Base-by-base conservation (phyloP, 2,329 filamentous ascomycete genomes). In the Talaromyces marneffei region DNA sequence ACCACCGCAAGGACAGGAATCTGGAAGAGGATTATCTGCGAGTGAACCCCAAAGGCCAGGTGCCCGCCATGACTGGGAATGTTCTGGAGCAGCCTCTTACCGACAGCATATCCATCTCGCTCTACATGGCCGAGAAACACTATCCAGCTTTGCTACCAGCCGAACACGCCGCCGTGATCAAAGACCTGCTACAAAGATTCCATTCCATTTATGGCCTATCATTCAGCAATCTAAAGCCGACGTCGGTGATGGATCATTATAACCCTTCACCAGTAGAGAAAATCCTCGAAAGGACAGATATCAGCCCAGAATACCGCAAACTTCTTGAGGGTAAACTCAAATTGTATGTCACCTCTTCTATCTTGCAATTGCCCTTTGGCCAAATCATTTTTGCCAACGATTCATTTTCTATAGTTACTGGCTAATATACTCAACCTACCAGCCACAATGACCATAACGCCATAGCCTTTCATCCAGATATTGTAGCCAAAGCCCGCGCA, bases 1-100 rank as follows among this genome's bases (percentile, higher is more conserved):
- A 60, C 29, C 57, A 37, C 37, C 14, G 46, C 48, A 46, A 54
- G 27, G 27, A 44, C 25, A 50, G 42, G 10, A 53, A 44, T 23
- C 29, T 60, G n/a, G 50, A 31, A 3, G 57, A 60, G 35, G 35
- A 53, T 8, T 60, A 60, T 35, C 35, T 54, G 10, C 44, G 54
- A 5, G 27, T 60, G n/a, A 60, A 60, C 27, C 57, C 57, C n/a
- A 60, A 60, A 42, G 57, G 57, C 27, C 57, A 60, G 48, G 57
- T 60, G 1, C 57, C 57, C 20, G 39, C 57, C 39, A 60, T 60
- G 57, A 60, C 57, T 18, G 57, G 57, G 23, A 54, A 54, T 9
- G 57, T 54, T n/a, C 57, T 60, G n/a, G 35, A 33, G 48, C 37
- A 54, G 18, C 48, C 57, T 12, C 57, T 60, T 18, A 60, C 57